Evolutionary conservation across 164 flowering plant genomes (phyloP), one percentile per base, ranked within the genome.

Genomic region (Macadamia tetraphylla): DNA sequence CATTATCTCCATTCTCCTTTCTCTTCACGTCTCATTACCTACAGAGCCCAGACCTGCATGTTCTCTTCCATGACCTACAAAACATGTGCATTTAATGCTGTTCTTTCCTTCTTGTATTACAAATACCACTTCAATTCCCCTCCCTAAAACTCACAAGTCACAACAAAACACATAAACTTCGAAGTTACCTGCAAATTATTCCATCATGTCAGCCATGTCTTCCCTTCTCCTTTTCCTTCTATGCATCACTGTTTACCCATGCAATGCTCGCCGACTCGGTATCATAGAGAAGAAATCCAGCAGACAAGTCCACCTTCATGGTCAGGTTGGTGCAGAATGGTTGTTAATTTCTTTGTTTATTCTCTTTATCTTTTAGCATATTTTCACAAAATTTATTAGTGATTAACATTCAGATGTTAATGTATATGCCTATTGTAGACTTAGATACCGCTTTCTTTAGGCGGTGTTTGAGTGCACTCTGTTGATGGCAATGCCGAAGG

Each of bases 21-120:
- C 43, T 51, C 61, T 52, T 70, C 69, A 72, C 58, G 75, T 72
- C 75, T 75, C 80, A 74, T 75, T 76, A 68, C 73, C 74, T 78
- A 72, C 84, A 79, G 82, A 83, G 73, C 63, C 71, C 84, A 79
- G 81, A 83, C 74, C 65, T 76, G 76, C 86, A 85, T 82, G 88
- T 83, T 83, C 87, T 82, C 67, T 52, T 31, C 59, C 77, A 40
- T 67, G 65, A 31, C 74, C 49, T 56, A 60, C 68, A 71, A 73
- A 76, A 73, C 82, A 76, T 79, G 23, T 23, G 80, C 87, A 82
- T 81, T 87, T 67, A 84, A 79, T 83, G 85, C 82, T 40, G 58
- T 76, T 72, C 66, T 57, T 62, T 31, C 64, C 42, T 70, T 44
- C 48, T 57, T 0, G 13, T 48, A 48, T 56, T 80, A 81, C 83